Evolutionary conservation across 768 basidiomycete genomes (phyloP).

Genomic region (Epithele typhae): DNA sequence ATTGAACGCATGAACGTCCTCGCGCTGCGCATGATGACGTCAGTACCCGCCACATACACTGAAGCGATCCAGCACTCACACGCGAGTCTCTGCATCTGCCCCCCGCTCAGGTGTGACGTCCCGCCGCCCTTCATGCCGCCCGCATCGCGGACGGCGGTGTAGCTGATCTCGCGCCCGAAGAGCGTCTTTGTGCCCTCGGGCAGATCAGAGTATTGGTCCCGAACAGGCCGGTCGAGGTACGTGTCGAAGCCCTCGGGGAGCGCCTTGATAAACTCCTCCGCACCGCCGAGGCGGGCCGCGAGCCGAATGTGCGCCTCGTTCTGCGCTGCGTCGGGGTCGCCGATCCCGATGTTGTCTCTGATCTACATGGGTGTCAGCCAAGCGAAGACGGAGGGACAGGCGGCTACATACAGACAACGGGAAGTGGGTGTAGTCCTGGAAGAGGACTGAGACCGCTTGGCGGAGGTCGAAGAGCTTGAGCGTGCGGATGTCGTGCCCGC

Average conservation of each 20-base stretch:
- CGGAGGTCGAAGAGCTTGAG: slow-evolving; percentile 62
- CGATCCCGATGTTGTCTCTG: slow-evolving; percentile 72
- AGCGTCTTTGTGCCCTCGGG: slow-evolving; percentile 61
- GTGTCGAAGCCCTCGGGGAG: slow-evolving; percentile 67
- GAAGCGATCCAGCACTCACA: slow-evolving; percentile 31
- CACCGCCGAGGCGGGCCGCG: slow-evolving; percentile 71
- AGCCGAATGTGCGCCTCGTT: slow-evolving; percentile 54
- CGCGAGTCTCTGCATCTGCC: slow-evolving; percentile 22
- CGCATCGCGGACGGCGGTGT: slow-evolving; percentile 35
- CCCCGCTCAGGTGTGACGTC: slow-evolving; percentile 38
- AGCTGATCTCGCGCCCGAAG: slow-evolving; percentile 60
- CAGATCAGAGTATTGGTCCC: slow-evolving; percentile 60
- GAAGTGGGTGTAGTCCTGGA: slow-evolving; percentile 80
- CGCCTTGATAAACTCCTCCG: slow-evolving; percentile 55
- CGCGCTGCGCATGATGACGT: slow-evolving; percentile 10
- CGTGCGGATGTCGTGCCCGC: slow-evolving; percentile 56
- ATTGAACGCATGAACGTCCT: slow-evolving; percentile 27
- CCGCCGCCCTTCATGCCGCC: slow-evolving; percentile 52
- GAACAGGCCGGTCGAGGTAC: slow-evolving; percentile 68
- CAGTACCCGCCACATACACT: not conserved
- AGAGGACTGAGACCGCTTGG: slow-evolving; percentile 64
- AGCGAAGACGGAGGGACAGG: not conserved
- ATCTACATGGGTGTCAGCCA: slow-evolving; percentile 39
- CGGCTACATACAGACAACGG: slow-evolving; percentile 60
- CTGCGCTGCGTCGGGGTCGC: slow-evolving; percentile 50